Evolutionary conservation across 148 eudicot genomes (phyloP), one percentile per base, ranked within the genome.

Genomic region (Salicornia ramosissima): DNA sequence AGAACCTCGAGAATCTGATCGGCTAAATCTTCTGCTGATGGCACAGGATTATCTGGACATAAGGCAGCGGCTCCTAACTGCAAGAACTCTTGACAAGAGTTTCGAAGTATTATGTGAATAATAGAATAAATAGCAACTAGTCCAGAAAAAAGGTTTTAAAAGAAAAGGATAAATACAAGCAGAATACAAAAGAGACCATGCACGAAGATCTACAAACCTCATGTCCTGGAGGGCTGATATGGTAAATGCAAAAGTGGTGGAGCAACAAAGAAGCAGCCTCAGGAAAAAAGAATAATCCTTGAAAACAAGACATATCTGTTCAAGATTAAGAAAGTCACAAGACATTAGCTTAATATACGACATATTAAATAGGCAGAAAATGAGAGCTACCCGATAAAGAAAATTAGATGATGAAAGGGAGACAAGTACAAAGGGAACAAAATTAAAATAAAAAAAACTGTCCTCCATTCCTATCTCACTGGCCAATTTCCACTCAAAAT

Each of bases 31-130:
- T 91, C 96, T 2, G 86, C 91, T 70, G 91, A 89, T 54, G 88
- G 94, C 58, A 78, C 79, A 29, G 96, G 85, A 30, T 83, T 87
- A 79, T 84, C 85, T 19, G 81, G 80, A 88, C 83, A 78, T 72
- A 90, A 78, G 62, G 91, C 81, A 77, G 88, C 88, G 53, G 99
- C 97, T 86, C 99, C 97, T 69, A 91, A 91, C 97, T 95, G 91
- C 90, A 87, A 89, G 77, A 86, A 84, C 96, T 83, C 96, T 94
- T 91, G 86, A 83, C 83, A 77, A 82, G 83, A 86, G 82, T 75
- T 75, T 69, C 76, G 47, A 78, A 74, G 77, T 67, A 64, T 71
- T 65, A 82, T 60, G 84, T 88, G 75, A 90, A 80, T 80, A 81
- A 79, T 76, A 21, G 65, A 59, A 75, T 29, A 84, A 71, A 72